Conservation (phyloP, 176 grass and related monocot genomes). For the Oryza longistaminata region DNA sequence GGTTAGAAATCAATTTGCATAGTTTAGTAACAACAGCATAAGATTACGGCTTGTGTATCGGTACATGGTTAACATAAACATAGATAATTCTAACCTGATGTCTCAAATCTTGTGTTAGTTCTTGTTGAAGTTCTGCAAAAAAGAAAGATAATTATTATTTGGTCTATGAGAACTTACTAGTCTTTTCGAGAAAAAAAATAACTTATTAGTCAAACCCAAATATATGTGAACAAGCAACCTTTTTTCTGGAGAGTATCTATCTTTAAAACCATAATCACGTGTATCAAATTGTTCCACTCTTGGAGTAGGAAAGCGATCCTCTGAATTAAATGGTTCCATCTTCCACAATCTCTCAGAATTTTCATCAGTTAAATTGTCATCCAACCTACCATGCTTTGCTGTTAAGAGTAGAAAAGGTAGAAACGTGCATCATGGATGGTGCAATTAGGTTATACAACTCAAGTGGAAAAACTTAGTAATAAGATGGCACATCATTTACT, state of each 20-base stretch:
- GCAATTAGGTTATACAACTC: slow-evolving; percentile 5
- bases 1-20: slow-evolving; percentile 21
- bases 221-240: slow-evolving; percentile 42
- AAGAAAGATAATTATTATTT: slow-evolving; percentile 36
- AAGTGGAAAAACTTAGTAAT: slow-evolving; percentile 9
- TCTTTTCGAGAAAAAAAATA: background rate
- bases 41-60: background rate
- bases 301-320: slow-evolving; percentile 36
- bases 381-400: slow-evolving; percentile 36
- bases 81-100: slow-evolving; percentile 43
- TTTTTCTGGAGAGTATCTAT: slow-evolving; percentile 41
- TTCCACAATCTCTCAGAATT: slow-evolving; percentile 46
- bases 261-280: slow-evolving; percentile 31
- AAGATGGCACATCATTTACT: slow-evolving; percentile 39
- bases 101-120: slow-evolving; percentile 35
- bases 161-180: background rate
- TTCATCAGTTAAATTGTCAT: slow-evolving; percentile 30
- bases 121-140: slow-evolving; percentile 50
- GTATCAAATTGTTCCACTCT: slow-evolving; percentile 38
- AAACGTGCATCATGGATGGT: background rate
- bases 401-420: slow-evolving; percentile 1
- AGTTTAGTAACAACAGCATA: slow-evolving; percentile 5
- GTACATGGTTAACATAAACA: slow-evolving; percentile 8
- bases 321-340: slow-evolving; percentile 34
- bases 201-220: slow-evolving; percentile 21